These are phyloP conservation scores for Cyberlindnera saturnus DNA, from an alignment of 805 yeast genomes.

Conservation along the genomic window DNA sequence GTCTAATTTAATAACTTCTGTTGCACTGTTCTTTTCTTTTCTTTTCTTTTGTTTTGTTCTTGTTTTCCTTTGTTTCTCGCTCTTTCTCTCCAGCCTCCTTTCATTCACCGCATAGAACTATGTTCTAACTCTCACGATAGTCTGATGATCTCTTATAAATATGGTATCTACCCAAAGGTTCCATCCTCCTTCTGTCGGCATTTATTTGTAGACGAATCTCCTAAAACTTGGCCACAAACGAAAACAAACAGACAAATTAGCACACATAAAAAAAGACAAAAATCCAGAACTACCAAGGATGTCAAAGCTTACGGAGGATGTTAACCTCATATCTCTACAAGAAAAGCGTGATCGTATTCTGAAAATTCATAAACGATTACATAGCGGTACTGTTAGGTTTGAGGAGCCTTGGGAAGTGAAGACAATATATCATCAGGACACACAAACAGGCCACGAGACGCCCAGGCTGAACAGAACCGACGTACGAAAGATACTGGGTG, in stretches of 20 bases:
- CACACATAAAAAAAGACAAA: too few relatives aligned
- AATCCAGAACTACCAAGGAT: neutral
- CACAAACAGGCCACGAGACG: neutral
- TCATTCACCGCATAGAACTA: neutral
- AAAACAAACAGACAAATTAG: too few relatives aligned
- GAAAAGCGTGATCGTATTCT: conserved; percentile 8
- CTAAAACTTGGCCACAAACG: too few relatives aligned
- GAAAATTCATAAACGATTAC: conserved; percentile 12
- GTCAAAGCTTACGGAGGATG: conserved; percentile 1
- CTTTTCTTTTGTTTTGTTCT: neutral
- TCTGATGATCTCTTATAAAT: neutral
- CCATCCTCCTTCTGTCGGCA: too few relatives aligned
- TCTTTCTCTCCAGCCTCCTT: neutral
- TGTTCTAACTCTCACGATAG: neutral
- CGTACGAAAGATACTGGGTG: conserved; percentile 23
- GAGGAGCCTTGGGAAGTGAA: neutral
- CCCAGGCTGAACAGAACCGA: conserved; percentile 1
- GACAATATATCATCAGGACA: neutral
- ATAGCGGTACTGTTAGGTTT: conserved; percentile 1
- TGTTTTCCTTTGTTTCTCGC: neutral
- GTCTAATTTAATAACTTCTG: neutral
- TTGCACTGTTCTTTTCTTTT: neutral
- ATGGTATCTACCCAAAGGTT: too few relatives aligned
- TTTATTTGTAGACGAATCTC: too few relatives aligned
- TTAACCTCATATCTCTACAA: neutral